Conservation (phyloP, 352 stramenopile genomes). For the Phytophthora vignae region DNA sequence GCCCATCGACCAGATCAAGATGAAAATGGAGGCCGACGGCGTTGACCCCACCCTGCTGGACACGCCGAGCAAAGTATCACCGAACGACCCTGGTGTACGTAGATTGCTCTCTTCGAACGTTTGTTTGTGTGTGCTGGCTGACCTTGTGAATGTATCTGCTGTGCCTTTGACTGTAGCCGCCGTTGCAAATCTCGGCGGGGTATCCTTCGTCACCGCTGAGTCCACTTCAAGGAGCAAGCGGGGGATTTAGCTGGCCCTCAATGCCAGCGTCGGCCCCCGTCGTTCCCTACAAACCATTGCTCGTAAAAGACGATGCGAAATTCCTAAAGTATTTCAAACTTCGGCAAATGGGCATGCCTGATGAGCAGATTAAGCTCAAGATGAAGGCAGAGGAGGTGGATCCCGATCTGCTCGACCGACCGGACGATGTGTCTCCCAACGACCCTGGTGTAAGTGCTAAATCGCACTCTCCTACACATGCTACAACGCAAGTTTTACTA, state of each 20-base stretch:
- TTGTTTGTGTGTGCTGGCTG: constrained; percentile 7
- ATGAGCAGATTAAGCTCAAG: constrained; percentile 86
- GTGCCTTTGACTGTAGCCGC: constrained; percentile 30
- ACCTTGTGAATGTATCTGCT: not conserved
- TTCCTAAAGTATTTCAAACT: constrained; percentile 90
- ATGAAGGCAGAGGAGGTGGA: constrained; percentile 80
- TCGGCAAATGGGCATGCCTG: constrained; percentile 81
- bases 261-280: constrained; percentile 31
- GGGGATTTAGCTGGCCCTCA: constrained; percentile 38
- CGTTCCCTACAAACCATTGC: constrained; percentile 69
- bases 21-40: constrained; percentile 88
- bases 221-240: constrained; percentile 20
- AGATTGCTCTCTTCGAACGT: not conserved
- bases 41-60: constrained; percentile 75
- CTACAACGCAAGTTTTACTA: not conserved
- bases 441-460: constrained; percentile 69
- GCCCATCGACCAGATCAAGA: constrained; percentile 82
- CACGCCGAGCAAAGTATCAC: constrained; percentile 65
- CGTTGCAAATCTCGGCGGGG: constrained; percentile 28
- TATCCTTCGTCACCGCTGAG: constrained; percentile 23
- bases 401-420: constrained; percentile 66
- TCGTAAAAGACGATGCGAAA: constrained; percentile 79
- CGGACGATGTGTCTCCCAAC: constrained; percentile 82
- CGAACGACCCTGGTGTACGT: constrained; percentile 84
- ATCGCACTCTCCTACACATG: not conserved